phyloP scores from a whole-genome alignment of 2,329 filamentous ascomycete genomes.

The Aureobasidium subglaciale region DNA sequence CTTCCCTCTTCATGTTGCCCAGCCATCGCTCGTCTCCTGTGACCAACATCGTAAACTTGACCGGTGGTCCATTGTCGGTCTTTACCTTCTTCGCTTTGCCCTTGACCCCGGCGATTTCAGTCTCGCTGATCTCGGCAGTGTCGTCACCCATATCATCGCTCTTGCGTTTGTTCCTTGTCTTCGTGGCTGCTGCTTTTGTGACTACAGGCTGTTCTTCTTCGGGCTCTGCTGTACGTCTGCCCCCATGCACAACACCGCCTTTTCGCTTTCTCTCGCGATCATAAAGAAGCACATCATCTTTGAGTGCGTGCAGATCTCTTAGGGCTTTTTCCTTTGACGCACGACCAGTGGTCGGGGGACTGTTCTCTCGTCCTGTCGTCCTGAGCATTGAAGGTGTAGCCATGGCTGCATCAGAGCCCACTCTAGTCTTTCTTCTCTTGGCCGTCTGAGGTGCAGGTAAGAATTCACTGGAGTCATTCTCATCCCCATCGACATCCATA shows the following conservation, averaged over 20 bases:
- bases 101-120: constrained; percentile 36
- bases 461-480: background rate
- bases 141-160: constrained; percentile 32
- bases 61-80: constrained; percentile 42
- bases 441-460: constrained; percentile 15
- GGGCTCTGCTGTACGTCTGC: constrained; percentile 42
- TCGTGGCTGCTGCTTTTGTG: constrained; percentile 21
- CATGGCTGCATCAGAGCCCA: constrained; percentile 10
- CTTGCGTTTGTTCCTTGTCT: constrained; percentile 25
- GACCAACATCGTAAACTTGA: constrained; percentile 69
- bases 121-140: constrained; percentile 32
- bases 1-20: constrained; percentile 63
- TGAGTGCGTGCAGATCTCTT: constrained; percentile 67
- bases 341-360: constrained; percentile 63
- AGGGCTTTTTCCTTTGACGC: constrained; percentile 83
- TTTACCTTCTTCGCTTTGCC: constrained; percentile 48
- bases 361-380: constrained; percentile 69
- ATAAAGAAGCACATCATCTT: constrained; percentile 79
- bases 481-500: background rate
- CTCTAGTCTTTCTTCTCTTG: constrained; percentile 23
- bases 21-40: constrained; percentile 83
- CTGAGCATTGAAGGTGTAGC: constrained; percentile 23
- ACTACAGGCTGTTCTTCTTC: constrained; percentile 22
- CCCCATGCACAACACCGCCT: constrained; percentile 57
- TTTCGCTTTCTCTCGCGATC: constrained; percentile 88